Base-by-base conservation (phyloP, 2,329 filamentous ascomycete species). In the Monosporascus sp. region DNA sequence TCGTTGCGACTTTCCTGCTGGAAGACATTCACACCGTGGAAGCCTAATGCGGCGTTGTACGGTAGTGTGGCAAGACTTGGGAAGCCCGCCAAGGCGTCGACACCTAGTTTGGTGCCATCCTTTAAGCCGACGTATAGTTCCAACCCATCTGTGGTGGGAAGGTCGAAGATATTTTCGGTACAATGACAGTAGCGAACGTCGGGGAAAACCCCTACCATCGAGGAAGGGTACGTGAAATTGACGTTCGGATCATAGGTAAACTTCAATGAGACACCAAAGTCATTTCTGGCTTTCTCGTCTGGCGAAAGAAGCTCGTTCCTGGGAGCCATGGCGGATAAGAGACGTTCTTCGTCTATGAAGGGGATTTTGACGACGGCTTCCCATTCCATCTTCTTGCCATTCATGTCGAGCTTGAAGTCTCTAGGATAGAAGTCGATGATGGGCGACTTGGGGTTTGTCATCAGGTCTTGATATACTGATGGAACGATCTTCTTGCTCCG, bases 321-420 rank as follows among this genome's bases (percentile, higher is more conserved):
- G 7, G 91, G 86, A 17, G 80, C 86, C 89, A 99, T 97, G 7
- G 93, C 94, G 38, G 78, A 74, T 52, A 99, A 78, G 2, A 99
- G 77, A 26, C 94, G 84, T 63, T 87, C 84, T 70, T 99, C 93
- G 54, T 99, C 91, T 58, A 99, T 99, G 72, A 99, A 99, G 0
- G 94, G 94, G 65, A 99, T 99, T 72, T 97, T 99, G 59, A 99
- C 91, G 38, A 99, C 93, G 27, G 94, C 94, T 69, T 99, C 94
- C 94, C 94, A 99, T 59, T 99, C 95, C 88, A 96, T 95, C 75
- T 96, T 99, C 77, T 99, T 99, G 55, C 94, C 95, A 63, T 99
- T 97, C 94, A 99, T 97, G 68, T 99, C 95, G 41, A 99, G 79
- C 60, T 95, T 91, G 65, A 99, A 99, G 64, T 99, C 94, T 63